Evolutionary conservation across 2,329 filamentous ascomycete genomes (phyloP).

Genomic region (Exophiala sideris): DNA sequence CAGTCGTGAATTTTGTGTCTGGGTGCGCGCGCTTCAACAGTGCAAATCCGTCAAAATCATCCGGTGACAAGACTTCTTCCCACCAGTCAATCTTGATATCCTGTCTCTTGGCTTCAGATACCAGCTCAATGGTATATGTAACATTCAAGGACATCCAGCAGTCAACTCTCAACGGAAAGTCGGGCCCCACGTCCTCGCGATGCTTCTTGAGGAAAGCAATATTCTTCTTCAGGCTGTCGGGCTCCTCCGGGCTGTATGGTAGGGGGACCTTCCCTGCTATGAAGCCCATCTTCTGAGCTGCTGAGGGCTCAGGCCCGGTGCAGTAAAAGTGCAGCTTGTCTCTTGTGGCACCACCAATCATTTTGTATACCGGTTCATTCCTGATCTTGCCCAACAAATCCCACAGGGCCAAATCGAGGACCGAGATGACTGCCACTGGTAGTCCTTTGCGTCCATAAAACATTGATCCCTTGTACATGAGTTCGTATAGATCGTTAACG

Average conservation of each 20-base stretch:
- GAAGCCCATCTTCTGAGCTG: slow-evolving; percentile 83
- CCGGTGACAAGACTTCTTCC: slow-evolving; percentile 89
- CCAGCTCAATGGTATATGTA: slow-evolving; percentile 86
- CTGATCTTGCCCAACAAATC: slow-evolving; percentile 87
- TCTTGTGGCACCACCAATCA: slow-evolving; percentile 87
- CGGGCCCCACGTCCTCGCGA: slow-evolving; percentile 76
- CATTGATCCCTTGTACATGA: slow-evolving; percentile 95
- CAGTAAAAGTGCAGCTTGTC: slow-evolving; percentile 82
- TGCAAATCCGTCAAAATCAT: slow-evolving; percentile 87
- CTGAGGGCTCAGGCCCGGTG: slow-evolving; percentile 78
- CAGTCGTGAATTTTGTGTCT: slow-evolving; percentile 87
- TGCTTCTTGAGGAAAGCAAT: slow-evolving; percentile 84
- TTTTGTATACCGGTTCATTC: slow-evolving; percentile 88
- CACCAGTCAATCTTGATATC: slow-evolving; percentile 93
- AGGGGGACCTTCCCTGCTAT: slow-evolving; percentile 86
- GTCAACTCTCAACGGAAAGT: slow-evolving; percentile 92
- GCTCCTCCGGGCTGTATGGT: slow-evolving; percentile 84
- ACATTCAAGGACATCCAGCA: slow-evolving; percentile 97
- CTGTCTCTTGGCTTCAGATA: slow-evolving; percentile 73
- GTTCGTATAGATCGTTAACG: slow-evolving; percentile 88
- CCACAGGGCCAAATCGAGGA: slow-evolving; percentile 91
- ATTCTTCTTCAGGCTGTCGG: slow-evolving; percentile 79
- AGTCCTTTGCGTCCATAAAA: slow-evolving; percentile 95
- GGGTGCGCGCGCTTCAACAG: slow-evolving; percentile 89
- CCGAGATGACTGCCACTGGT: slow-evolving; percentile 84